Percentiles rank a stretch among this genome's conserved stretches.
These are phyloP conservation scores for Acer campestre DNA, from an alignment of 345 rosid genomes.

Conservation along the genomic window DNA sequence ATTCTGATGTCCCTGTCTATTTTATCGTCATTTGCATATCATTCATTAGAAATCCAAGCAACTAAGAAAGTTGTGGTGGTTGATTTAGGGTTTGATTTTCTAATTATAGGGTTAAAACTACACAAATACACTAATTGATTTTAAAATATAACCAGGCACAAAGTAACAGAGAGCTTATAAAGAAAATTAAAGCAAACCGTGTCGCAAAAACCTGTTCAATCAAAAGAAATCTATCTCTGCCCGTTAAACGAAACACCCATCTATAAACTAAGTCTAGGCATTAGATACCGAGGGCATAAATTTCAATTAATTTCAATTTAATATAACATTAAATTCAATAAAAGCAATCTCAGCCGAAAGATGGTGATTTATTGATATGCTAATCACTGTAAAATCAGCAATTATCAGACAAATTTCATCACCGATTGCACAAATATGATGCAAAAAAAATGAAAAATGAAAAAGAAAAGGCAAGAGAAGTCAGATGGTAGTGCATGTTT, in stretches of 20 bases:
- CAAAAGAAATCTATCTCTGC: not conserved
- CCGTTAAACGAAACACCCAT: constrained; percentile 20
- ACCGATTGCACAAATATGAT: constrained; percentile 5
- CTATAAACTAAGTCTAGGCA: not conserved
- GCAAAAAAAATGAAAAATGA: not conserved
- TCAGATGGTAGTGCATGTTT: constrained; percentile 28
- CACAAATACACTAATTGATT: too few species aligned
- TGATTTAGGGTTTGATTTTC: too few species aligned
- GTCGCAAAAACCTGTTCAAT: constrained; percentile 14
- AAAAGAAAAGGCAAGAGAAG: not conserved
- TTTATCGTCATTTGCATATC: too few species aligned
- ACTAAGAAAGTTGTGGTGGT: too few species aligned
- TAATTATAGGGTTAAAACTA: too few species aligned
- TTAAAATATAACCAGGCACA: too few species aligned
- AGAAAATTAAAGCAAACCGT: constrained; percentile 4
- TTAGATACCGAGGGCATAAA: constrained; percentile 11
- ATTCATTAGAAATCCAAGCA: too few species aligned
- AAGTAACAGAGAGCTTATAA: too few species aligned
- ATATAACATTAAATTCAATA: too few species aligned
- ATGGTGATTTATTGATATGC: constrained; percentile 8
- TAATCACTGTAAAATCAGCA: constrained; percentile 12
- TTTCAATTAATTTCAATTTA: too few species aligned
- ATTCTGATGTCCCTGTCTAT: too few species aligned
- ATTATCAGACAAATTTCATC: constrained; percentile 12
- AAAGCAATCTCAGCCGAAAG: constrained; percentile 26